A percentile compares a stretch with the other conserved stretches of the same genome.
Conservation (phyloP, 1,139 yeast species). For the Tardiomyces depauwii region DNA sequence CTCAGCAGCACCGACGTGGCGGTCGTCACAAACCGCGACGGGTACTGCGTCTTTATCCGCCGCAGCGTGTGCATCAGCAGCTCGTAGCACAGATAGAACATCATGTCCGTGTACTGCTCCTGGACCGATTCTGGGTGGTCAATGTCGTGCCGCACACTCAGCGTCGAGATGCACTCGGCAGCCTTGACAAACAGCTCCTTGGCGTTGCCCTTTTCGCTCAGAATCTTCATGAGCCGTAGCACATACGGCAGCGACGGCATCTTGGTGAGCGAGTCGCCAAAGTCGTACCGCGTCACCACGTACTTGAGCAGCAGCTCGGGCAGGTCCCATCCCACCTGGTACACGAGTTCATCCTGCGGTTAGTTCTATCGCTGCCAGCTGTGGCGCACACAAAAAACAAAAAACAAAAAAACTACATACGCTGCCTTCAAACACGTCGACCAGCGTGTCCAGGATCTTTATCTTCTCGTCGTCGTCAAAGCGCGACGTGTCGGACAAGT, state of each 20-base stretch:
- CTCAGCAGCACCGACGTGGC: slow-evolving; percentile 45
- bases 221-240: slow-evolving; percentile 42
- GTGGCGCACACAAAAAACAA: background rate
- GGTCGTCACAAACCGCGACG: slow-evolving; percentile 67
- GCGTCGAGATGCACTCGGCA: slow-evolving; percentile 12
- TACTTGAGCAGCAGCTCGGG: slow-evolving; percentile 47
- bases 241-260: slow-evolving; percentile 14
- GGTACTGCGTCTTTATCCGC: slow-evolving; percentile 52
- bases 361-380: background rate
- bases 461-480: slow-evolving; percentile 42
- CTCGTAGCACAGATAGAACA: slow-evolving; percentile 54
- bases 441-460: slow-evolving; percentile 31
- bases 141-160: background rate
- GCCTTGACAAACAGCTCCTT: slow-evolving; percentile 65
- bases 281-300: slow-evolving; percentile 16
- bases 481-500: slow-evolving; percentile 38
- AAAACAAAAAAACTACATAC: slow-evolving; percentile 4
- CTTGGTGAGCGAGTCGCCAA: background rate
- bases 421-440: slow-evolving; percentile 28
- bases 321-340: slow-evolving; percentile 81
- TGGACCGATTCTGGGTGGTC: slow-evolving; percentile 1
- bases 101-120: slow-evolving; percentile 39
- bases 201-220: slow-evolving; percentile 61
- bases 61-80: slow-evolving; percentile 42
- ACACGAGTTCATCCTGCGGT: slow-evolving; percentile 32